Evolutionary conservation across 2,329 filamentous ascomycete genomes (phyloP), one percentile per base, ranked within the genome.

Genomic region (Talaromyces sp.): DNA sequence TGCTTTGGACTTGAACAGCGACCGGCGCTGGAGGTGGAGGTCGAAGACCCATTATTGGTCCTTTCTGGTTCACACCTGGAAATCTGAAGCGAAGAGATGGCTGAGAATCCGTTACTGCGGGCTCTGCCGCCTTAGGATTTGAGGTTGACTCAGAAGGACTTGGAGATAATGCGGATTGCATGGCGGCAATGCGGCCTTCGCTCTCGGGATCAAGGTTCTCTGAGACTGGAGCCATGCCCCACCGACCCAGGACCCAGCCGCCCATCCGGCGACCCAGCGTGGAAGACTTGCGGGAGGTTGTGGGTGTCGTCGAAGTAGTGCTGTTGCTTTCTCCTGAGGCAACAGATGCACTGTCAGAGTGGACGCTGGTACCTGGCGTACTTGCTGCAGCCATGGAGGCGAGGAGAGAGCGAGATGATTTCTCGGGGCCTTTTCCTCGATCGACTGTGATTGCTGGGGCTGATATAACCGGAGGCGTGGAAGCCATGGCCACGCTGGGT

Each of bases 31-130:
- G 70, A 73, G 82, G 65, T 70, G 82, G 70, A 73, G 82, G 65
- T 72, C 84, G 79, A 58, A 93, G 88, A 0, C 90, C 89, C 0
- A 88, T 84, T 39, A 94, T 87, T 0, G 84, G 80, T 0, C 90
- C 90, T 1, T 83, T 80, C 67, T 93, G 90, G 64, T 94, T 94
- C 66, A 94, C 90, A 0, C 90, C 90, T 1, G 88, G 83, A 4
- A 82, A 73, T 39, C 89, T 79, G 39, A 70, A 71, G 13, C 61
- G 55, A 39, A 66, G 51, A 75, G 85, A 89, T 84, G 1, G 80
- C 77, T 0, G 86, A 86, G 88, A 86, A 62, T 90, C 90, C 68
- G 88, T 86, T 0, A 86, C 87, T 7, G 83, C 80, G 9, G 8
- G 19, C 9, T 24, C 32, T 10, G 11, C 17, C 6, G 29, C n/a